phyloP scores from a whole-genome alignment of 805 yeast species.

The Barnettozyma pratensis region DNA sequence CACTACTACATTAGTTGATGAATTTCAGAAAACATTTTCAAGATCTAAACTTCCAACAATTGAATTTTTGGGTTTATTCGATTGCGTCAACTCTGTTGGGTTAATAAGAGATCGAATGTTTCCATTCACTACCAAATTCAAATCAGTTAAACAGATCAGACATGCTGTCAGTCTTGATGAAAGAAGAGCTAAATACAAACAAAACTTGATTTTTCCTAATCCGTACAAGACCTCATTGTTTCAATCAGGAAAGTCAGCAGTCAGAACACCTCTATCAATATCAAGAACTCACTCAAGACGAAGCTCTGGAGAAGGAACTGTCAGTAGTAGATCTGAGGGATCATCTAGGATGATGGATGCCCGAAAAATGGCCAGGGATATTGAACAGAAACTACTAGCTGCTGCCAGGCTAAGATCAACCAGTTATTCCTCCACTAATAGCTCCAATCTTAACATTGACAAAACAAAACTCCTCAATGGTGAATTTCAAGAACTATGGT shows the following conservation, averaged over 20 bases:
- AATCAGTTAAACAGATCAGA: slow-evolving; percentile 52
- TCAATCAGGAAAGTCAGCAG: slow-evolving; percentile 14
- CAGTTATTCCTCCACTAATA: slow-evolving; percentile 3
- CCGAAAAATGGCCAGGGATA: slow-evolving; percentile 11
- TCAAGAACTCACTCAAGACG: neutral
- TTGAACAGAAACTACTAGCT: slow-evolving; percentile 6
- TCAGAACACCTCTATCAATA: neutral
- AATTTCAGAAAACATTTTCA: slow-evolving; percentile 51
- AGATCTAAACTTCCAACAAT: slow-evolving; percentile 37
- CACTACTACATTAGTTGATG: slow-evolving; percentile 42
- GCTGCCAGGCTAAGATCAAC: neutral
- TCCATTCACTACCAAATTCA: slow-evolving; percentile 49
- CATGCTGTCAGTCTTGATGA: slow-evolving; percentile 69
- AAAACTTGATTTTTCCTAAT: slow-evolving; percentile 44
- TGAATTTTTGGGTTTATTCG: slow-evolving; percentile 64
- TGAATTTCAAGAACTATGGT: slow-evolving; percentile 54
- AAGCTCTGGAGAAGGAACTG: neutral
- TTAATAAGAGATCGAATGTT: slow-evolving; percentile 50
- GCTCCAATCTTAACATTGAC: slow-evolving; percentile 15
- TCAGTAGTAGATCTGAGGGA: neutral
- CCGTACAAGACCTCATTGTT: slow-evolving; percentile 31
- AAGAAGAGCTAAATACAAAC: slow-evolving; percentile 58
- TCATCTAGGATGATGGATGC: slow-evolving; percentile 10
- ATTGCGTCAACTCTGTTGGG: slow-evolving; percentile 65
- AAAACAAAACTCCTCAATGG: slow-evolving; percentile 21